Base-by-base conservation (phyloP, 1,284 basidiomycete species). In the Vanrija sp. region DNA sequence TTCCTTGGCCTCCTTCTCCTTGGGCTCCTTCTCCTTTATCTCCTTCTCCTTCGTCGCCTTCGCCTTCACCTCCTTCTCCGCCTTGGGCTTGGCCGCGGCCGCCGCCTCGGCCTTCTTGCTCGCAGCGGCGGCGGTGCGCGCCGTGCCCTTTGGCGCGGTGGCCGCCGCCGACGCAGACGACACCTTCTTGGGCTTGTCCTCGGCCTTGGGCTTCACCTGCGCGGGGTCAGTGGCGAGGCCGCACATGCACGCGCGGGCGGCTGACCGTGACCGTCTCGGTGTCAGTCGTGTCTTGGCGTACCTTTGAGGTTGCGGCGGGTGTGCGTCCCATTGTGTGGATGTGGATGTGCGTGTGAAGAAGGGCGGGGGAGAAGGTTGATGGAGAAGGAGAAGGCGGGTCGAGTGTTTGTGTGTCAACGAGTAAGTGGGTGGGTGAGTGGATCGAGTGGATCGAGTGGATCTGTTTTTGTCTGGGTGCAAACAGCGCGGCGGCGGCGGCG, bases 121-220 rank as follows among this genome's bases (percentile, higher is more conserved):
- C 6, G 46, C 36, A 22, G 45, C 24, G 19, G 41, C 45, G 12
- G 12, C 46, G 24, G 39, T 41, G 16, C 25, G 12, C 7, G 41
- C 25, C 19, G n/a, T 43, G 20, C n/a, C 49, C 36, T 51, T 45
- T 23, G 42, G 9, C 31, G 31, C 38, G 25, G 18, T 51, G 54
- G 37, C 35, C 3, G 38, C 18, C 4, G 38, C 37, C 16, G 46
- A n/a, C 18, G 39, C n/a, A 25, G 42, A 23, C 23, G 22, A 5
- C 16, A 19, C 35, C 41, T 45, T 18, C 16, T 41, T 38, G 15
- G 44, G 44, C 35, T 44, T 38, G n/a, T 39, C 45, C 41, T 49
- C 43, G 36, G 39, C 38, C 23, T 50, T 45, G 15, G 37, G 3
- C 36, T 49, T 38, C n/a, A 41, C 27, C 14, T 23, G 10, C 44